Base-by-base conservation (phyloP, 805 yeast genomes). In the Maudiozyma barnettii region DNA sequence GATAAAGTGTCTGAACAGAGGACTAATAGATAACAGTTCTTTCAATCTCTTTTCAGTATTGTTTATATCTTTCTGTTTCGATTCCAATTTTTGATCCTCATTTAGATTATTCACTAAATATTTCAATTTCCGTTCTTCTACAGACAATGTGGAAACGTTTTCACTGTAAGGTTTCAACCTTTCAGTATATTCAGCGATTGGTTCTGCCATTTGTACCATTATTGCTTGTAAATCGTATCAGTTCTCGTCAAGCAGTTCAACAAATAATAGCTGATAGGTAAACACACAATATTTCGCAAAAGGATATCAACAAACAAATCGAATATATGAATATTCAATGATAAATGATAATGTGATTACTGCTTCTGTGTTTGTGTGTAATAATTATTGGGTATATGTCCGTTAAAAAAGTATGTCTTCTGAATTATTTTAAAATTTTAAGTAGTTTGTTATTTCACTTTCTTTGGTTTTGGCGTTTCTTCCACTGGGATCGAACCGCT, bases 31-130 rank as follows among this genome's bases (percentile, higher is more conserved):
- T 41, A 84, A 61, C 38, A 84, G 67, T 61, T 84, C 81, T 53
- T 76, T 76, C 67, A 82, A 83, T 54, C 90, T 67, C 55, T 78
- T 76, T n/a, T 80, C 77, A 0, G 88, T 82, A 37, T 77, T 80
- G 46, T 73, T 74, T 3, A 77, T 21, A 26, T 40, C 44, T 12
- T n/a, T 19, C 13, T 26, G 22, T 12, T 36, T 35, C 19, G 35
- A 23, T 10, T 10, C 9, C 35, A 36, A 31, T 18, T 45, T 43
- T 18, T 31, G 39, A 14, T n/a, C 5, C 6, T 35, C 43, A 36
- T 43, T 39, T 10, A 30, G 36, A 21, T 47, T 41, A 33, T 31
- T 31, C 12, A 51, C 39, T 14, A 51, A 36, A 41, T 49, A 51
- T 35, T 43, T 46, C n/a, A 29, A 29, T 36, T 49, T 45, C 18